Base-by-base conservation (phyloP, 2,329 filamentous ascomycete species). In the Penicillium sp. region DNA sequence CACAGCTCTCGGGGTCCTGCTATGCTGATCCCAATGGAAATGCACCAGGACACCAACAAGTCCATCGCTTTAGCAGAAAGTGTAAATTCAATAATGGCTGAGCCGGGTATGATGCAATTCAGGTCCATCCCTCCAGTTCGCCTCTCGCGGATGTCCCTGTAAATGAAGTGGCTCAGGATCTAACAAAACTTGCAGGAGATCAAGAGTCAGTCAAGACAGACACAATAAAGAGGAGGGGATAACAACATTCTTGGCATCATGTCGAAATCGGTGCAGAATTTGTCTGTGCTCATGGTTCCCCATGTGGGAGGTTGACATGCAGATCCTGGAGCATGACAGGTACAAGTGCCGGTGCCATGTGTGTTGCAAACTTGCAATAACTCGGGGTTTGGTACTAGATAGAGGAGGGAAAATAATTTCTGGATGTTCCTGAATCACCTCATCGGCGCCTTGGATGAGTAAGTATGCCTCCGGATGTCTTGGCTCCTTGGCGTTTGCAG, bases 241-340 rank as follows among this genome's bases (percentile, higher is more conserved):
- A 57, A 55, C 57, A 50, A 53, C 53, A 61, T 61, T 35, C 57
- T 61, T 61, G 57, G 58, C 58, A 57, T 57, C 53, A 46, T 61
- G 53, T 52, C 48, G 57, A 60, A 54, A 61, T 60, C 49, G 30
- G 30, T 33, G 41, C 30, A 50, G 39, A 25, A 25, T 3, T 48
- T 29, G 19, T 16, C 30, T 30, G 43, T 54, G 42, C 39, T 18
- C 16, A 13, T 30, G 30, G 16, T 35, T 47, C 30, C 19, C 19
- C 14, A 53, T 50, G 40, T 25, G 46, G 57, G 41, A 53, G 52
- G 41, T n/a, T 6, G 27, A 16, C 36, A 29, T 9, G 57, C 30
- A 43, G 50, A 60, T 60, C 52, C 29, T 41, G 50, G 52, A 34
- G 27, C 43, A 13, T 48, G 49, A 49, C 49, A 54, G 41, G 33